Evolutionary conservation across 1,284 basidiomycete genomes (phyloP), one percentile per base, ranked within the genome.

Genomic region (Sphaerobolus stellatus): DNA sequence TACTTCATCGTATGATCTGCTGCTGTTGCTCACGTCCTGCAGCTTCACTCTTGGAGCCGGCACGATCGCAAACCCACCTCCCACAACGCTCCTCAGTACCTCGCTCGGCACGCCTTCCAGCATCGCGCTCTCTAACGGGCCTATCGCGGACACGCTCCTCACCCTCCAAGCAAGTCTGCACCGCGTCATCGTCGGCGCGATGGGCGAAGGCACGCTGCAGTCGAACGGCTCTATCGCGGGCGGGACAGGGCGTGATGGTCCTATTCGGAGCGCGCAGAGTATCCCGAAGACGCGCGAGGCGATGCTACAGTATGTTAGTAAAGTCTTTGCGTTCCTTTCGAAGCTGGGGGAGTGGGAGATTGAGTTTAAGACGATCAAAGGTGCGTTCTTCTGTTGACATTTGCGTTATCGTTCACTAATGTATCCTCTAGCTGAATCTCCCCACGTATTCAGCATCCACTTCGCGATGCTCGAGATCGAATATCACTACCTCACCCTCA

Each of bases 291-390:
- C 28, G 7, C 24, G 38, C 1, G 46, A 54, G 5, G 46, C 52
- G 6, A 29, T 47, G 14, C 18, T 48, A 3, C 18, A 48, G 13
- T 54, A 29, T 49, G 43, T 54, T 11, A 27, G 28, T 5, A 49
- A 18, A 4, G 36, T 49, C n/a, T n/a, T 48, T 9, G 29, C 49
- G 33, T 54, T 29, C 27, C 29, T 54, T 13, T 48, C 52, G 4
- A 34, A 28, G 13, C 46, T 54, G 4, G 52, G 47, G 6, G 46
- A 54, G 27, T 54, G 52, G 52, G 52, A 54, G 16, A 54, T 54
- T n/a, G 52, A 54, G 22, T 54, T 54, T 48, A 13, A 18, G 7
- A 48, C 52, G 4, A 54, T 54, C 5, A 25, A 45, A 1, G 11
- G 52, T 54, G 28, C n/a, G 47, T 29, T 2, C 5, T 28, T 41